Conservation (phyloP, 2,329 filamentous ascomycete genomes). For the Ceratocystis ficicola region DNA sequence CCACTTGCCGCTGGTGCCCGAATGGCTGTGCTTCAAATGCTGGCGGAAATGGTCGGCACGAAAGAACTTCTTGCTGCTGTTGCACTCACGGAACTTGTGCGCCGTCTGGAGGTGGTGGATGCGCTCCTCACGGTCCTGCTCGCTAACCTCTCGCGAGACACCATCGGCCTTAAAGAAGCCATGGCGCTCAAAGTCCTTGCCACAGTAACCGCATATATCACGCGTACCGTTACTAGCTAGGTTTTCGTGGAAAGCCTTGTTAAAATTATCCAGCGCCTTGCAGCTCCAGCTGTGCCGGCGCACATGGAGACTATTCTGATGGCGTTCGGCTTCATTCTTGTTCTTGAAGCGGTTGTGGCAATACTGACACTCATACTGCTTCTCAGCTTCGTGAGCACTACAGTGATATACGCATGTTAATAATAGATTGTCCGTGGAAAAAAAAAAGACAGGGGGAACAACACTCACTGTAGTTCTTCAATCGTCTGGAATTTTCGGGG, state of each 20-base stretch:
- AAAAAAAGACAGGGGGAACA: not conserved
- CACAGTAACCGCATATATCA: constrained; percentile 90
- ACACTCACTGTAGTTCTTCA: constrained; percentile 67
- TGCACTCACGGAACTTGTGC: constrained; percentile 97
- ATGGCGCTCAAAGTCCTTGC: constrained; percentile 62
- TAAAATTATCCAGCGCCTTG: constrained; percentile 64
- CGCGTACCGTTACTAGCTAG: constrained; percentile 51
- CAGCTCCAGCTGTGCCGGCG: constrained; percentile 95
- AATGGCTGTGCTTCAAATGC: constrained; percentile 94
- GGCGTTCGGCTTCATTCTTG: constrained; percentile 93
- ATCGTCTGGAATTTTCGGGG: constrained; percentile 85
- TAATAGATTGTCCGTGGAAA: constrained; percentile 21
- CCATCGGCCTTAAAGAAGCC: constrained; percentile 29
- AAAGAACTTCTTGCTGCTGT: constrained; percentile 96
- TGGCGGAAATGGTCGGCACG: constrained; percentile 95
- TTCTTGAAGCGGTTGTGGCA: constrained; percentile 97
- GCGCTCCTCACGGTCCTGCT: constrained; percentile 77
- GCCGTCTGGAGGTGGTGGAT: constrained; percentile 77
- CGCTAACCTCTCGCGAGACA: constrained; percentile 44
- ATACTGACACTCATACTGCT: constrained; percentile 87
- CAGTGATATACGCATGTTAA: constrained; percentile 23
- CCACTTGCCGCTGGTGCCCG: constrained; percentile 94
- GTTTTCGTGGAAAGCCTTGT: constrained; percentile 79
- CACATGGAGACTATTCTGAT: constrained; percentile 89
- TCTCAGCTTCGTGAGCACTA: constrained; percentile 83